Evolutionary conservation across 2,329 filamentous ascomycete genomes (phyloP).

Genomic region (Helotiales sp.): DNA sequence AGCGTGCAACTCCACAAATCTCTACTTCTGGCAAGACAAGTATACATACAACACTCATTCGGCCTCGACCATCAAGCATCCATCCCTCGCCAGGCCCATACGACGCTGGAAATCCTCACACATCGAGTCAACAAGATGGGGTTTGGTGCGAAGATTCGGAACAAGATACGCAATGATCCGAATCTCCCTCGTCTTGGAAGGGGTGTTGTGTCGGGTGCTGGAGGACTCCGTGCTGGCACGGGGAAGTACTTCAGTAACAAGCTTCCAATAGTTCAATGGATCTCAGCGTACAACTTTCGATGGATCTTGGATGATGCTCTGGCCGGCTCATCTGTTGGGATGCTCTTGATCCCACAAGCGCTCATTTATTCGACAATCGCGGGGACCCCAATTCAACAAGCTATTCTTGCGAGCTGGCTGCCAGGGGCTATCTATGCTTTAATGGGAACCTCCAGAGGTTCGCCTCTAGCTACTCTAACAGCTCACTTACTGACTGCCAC

Average conservation of each 20-base stretch:
- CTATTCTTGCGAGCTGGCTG: constrained; percentile 63
- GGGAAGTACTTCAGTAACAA: constrained; percentile 64
- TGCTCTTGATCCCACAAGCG: constrained; percentile 65
- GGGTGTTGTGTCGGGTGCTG: constrained; percentile 22
- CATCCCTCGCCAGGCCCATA: not conserved
- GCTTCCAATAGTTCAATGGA: constrained; percentile 64
- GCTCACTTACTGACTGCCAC: constrained; percentile 47
- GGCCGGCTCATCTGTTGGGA: constrained; percentile 63
- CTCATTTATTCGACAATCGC: constrained; percentile 65
- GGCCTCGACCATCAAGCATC: not conserved
- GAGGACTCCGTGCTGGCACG: constrained; percentile 47
- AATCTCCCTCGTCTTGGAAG: constrained; percentile 26
- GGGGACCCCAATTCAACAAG: constrained; percentile 64
- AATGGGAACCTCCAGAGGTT: constrained; percentile 66
- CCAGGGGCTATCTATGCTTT: constrained; percentile 61
- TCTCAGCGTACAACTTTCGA: constrained; percentile 63
- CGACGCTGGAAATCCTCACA: not conserved
- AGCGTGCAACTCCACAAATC: not conserved
- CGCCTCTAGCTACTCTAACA: constrained; percentile 7
- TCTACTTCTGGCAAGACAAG: not conserved
- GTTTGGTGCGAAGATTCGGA: constrained; percentile 12
- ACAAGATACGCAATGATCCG: constrained; percentile 24
- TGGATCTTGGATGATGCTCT: constrained; percentile 67
- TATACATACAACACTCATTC: not conserved
- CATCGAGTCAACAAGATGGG: constrained; percentile 18